Conservation (phyloP, 106 monocot genomes). For the Phalaenopsis aphrodite region DNA sequence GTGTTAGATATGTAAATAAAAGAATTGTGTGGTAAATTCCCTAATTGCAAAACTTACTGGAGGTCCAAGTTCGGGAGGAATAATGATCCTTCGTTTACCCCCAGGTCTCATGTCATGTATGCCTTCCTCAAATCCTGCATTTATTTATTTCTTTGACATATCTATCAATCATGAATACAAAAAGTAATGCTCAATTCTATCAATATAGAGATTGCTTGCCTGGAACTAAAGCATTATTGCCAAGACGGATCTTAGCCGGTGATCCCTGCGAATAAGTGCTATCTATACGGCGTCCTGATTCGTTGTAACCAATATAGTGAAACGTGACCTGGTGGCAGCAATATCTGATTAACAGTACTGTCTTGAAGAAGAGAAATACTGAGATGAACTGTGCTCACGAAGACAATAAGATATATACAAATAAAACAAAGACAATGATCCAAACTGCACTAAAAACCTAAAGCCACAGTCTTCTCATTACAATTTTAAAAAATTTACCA, state of each 20-base stretch:
- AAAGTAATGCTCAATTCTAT: background rate
- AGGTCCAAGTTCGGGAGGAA: conserved; percentile 98
- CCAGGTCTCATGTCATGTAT: conserved; percentile 92
- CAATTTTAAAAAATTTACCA: background rate
- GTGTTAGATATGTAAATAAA: too few relatives aligned
- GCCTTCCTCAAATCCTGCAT: conserved; percentile 95
- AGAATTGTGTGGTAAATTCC: too few relatives aligned
- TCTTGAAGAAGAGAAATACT: background rate
- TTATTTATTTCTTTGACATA: background rate
- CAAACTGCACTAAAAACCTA: too few relatives aligned
- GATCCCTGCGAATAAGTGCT: conserved; percentile 90
- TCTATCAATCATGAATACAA: background rate
- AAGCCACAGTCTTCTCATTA: background rate
- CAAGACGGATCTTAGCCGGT: conserved; percentile 88
- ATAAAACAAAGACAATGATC: too few relatives aligned
- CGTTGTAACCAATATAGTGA: conserved; percentile 95
- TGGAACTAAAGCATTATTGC: conserved; percentile 87
- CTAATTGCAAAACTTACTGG: conserved; percentile 46
- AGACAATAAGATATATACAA: background rate
- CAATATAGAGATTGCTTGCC: conserved; percentile 29
- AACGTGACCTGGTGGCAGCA: conserved; percentile 54
- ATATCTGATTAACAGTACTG: background rate
- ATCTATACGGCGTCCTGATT: conserved; percentile 96
- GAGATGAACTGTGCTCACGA: background rate
- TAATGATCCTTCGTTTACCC: conserved; percentile 87